phyloP scores from a whole-genome alignment of 1,139 yeast genomes.

The Debaryomyces robertsiae region DNA sequence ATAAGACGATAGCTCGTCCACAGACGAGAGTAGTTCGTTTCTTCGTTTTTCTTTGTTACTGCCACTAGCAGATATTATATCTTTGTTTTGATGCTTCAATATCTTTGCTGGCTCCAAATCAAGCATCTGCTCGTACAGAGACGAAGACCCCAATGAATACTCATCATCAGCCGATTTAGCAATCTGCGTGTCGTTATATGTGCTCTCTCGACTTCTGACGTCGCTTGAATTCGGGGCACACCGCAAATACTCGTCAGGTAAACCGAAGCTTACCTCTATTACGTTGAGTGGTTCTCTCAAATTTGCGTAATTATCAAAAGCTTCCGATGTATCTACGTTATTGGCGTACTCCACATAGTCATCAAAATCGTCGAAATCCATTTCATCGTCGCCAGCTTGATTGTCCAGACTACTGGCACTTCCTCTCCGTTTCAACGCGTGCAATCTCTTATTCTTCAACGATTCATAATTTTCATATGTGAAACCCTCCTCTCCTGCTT shows the following conservation, averaged over 20 bases:
- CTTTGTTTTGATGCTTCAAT: constrained; percentile 19
- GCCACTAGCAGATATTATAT: constrained; percentile 29
- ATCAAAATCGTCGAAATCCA: constrained; percentile 10
- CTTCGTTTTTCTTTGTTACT: constrained; percentile 30
- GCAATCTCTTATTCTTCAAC: constrained; percentile 10
- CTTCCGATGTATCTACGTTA: constrained; percentile 17
- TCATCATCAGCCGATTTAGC: constrained; percentile 2
- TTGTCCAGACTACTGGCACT: neutral
- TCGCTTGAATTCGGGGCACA: constrained; percentile 13
- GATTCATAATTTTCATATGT: constrained; percentile 20
- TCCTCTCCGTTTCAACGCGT: neutral
- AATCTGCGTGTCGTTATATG: neutral
- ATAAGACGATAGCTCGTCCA: constrained; percentile 21
- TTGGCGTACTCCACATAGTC: constrained; percentile 18
- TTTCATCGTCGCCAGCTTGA: constrained; percentile 10
- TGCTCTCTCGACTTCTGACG: constrained; percentile 4
- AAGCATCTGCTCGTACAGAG: constrained; percentile 8
- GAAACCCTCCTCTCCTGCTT: constrained; percentile 40
- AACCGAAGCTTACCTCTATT: constrained; percentile 2
- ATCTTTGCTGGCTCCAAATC: constrained; percentile 11
- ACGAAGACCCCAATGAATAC: constrained; percentile 2
- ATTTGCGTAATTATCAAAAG: constrained; percentile 14
- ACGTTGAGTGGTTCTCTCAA: constrained; percentile 2
- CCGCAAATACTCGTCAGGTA: constrained; percentile 11
- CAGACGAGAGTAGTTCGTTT: constrained; percentile 21